Conservation (phyloP, 768 basidiomycete species). For the Leucocoprinus sp. region DNA sequence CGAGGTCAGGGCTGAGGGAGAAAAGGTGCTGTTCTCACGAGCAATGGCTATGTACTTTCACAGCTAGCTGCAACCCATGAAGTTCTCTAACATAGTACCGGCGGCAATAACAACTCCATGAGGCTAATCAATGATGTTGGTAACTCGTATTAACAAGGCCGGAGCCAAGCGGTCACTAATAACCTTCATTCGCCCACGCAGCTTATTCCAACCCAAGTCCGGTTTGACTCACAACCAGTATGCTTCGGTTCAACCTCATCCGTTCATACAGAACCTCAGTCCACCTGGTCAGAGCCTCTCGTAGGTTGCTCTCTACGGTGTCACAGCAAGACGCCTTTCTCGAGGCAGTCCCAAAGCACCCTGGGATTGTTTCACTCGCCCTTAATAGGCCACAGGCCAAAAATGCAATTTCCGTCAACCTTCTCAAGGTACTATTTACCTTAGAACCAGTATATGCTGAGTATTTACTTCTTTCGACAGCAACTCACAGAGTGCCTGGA, state of each 20-base stretch:
- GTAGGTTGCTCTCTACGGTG: constrained; percentile 2
- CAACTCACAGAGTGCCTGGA: constrained; percentile 67
- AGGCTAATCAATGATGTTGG: constrained; percentile 1
- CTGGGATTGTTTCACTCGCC: constrained; percentile 66
- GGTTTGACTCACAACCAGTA: constrained; percentile 4
- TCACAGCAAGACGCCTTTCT: constrained; percentile 34
- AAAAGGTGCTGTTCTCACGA: constrained; percentile 11
- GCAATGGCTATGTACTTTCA: constrained; percentile 6
- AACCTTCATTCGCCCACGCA: too few relatives aligned
- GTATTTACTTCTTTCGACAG: constrained; percentile 28
- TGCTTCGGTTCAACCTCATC: constrained; percentile 4
- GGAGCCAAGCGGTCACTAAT: too few relatives aligned
- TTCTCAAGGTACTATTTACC: constrained; percentile 52
- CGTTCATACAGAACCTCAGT: constrained; percentile 1
- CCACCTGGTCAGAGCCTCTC: not conserved
- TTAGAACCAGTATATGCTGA: not conserved
- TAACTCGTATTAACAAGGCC: not conserved
- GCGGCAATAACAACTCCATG: not conserved
- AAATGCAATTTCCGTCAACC: constrained; percentile 76
- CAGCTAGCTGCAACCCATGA: constrained; percentile 8
- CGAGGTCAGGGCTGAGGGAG: constrained; percentile 7
- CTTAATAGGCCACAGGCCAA: constrained; percentile 77
- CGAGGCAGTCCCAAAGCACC: constrained; percentile 42
- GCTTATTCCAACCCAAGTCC: not conserved
- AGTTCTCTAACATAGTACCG: constrained; percentile 1